These are phyloP conservation scores for Aspergillus sp. DNA, from an alignment of 2,329 filamentous ascomycete genomes.

Conservation along the genomic window DNA sequence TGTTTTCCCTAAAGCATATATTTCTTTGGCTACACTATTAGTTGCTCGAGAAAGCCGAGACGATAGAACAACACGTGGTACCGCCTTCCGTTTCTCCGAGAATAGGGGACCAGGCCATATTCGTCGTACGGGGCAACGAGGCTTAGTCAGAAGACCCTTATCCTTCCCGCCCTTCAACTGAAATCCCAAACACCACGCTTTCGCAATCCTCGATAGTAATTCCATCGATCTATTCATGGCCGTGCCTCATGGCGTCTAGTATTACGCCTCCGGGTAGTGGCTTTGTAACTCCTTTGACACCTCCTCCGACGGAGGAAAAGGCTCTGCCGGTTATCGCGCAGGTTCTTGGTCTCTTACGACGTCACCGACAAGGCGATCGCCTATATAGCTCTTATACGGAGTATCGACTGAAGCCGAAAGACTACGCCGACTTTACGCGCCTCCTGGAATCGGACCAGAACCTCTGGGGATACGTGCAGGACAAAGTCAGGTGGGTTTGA, in stretches of 20 bases:
- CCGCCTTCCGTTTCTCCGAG: too few relatives aligned
- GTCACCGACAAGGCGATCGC: background rate
- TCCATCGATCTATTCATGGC: too few relatives aligned
- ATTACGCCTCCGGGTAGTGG: background rate
- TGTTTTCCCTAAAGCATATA: too few relatives aligned
- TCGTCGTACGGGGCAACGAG: too few relatives aligned
- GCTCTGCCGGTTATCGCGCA: background rate
- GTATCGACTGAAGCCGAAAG: background rate
- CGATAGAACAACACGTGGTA: too few relatives aligned
- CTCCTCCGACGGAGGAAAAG: background rate
- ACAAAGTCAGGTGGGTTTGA: background rate
- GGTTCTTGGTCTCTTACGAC: background rate
- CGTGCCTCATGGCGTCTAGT: background rate
- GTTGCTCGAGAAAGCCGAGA: too few relatives aligned
- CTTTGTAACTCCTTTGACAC: background rate
- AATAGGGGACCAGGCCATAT: too few relatives aligned
- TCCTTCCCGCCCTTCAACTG: too few relatives aligned
- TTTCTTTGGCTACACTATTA: too few relatives aligned
- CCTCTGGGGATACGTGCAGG: background rate
- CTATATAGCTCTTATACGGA: background rate
- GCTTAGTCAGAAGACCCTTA: too few relatives aligned
- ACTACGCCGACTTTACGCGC: background rate
- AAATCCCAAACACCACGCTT: too few relatives aligned
- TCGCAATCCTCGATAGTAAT: too few relatives aligned
- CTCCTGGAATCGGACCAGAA: background rate